Evolutionary conservation across 2,329 filamentous ascomycete genomes (phyloP).

Genomic region (Parasarocladium wereldwijsianum): DNA sequence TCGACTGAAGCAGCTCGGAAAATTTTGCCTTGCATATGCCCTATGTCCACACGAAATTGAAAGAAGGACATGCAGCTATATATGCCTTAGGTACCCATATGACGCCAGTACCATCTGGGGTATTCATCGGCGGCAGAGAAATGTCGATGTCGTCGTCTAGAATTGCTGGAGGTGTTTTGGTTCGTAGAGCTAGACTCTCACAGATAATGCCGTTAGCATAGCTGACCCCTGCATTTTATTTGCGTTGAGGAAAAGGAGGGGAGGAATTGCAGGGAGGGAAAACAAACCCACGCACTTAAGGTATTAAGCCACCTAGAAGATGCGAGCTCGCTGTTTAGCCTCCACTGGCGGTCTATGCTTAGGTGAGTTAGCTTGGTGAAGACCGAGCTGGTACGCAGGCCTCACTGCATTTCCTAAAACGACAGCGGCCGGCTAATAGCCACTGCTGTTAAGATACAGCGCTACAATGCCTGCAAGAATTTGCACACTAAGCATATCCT

Average conservation of each 20-base stretch:
- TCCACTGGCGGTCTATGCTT: conserved; percentile 7
- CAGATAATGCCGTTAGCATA: neutral
- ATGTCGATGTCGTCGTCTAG: conserved; percentile 25
- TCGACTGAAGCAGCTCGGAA: conserved; percentile 24
- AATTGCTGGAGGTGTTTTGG: conserved; percentile 22
- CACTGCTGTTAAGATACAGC: conserved; percentile 20
- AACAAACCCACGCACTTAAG: conserved; percentile 20
- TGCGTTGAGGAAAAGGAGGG: too few species aligned
- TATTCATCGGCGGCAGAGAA: conserved; percentile 16
- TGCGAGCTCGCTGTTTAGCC: conserved; percentile 17
- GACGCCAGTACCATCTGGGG: conserved; percentile 17
- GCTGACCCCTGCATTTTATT: neutral
- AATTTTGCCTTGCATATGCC: conserved; percentile 24
- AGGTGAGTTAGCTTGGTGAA: conserved; percentile 16
- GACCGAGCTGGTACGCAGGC: conserved; percentile 19
- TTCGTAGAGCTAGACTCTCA: conserved; percentile 14
- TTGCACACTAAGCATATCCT: conserved; percentile 23
- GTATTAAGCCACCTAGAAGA: conserved; percentile 26
- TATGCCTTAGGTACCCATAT: conserved; percentile 20
- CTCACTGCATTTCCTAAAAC: conserved; percentile 23
- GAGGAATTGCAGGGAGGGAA: conserved; percentile 10
- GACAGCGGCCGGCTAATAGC: conserved; percentile 21
- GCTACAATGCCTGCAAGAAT: conserved; percentile 22
- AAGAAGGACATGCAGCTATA: conserved; percentile 21
- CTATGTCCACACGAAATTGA: conserved; percentile 22